Base-by-base conservation (phyloP, 1,139 yeast genomes). In the Yamadazyma diddensiae region DNA sequence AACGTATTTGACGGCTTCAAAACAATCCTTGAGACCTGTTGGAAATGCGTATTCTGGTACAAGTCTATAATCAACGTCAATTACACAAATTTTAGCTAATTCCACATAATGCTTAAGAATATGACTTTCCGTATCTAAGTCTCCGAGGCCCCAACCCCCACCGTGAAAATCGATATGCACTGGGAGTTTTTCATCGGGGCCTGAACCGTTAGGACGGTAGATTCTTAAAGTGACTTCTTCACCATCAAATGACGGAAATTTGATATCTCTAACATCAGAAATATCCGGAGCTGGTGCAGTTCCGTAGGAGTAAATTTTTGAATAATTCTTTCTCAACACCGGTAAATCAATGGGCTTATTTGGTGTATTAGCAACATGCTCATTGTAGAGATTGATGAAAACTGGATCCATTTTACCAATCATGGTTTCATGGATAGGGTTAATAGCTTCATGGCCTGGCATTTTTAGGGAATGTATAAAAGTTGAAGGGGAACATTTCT, bases 31-130 rank as follows among this genome's bases (percentile, higher is more conserved):
- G 3, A 67, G 59, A 24, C 68, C 62, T 5, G 73, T 69, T 2
- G 79, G 79, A 41, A 54, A 73, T 6, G 74, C 72, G 37, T 54
- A 46, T 40, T 73, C 76, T 1, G 79, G 79, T 0, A 75, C 75
- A 30, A 66, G 47, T 28, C 74, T 46, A 45, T 70, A 70, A 39
- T 69, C 73, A 13, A 69, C 63, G 20, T 58, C 52, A 12, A 65
- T 45, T 4, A 65, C 72, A 15, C 63, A 46, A 29, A 70, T 56
- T 21, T 57, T 38, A 12, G 62, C 54, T 23, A 49, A 36, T 18
- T 61, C 60, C n/a, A 68, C 67, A 27, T 65, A 44, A 37, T 65
- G 65, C n/a, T 73, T 59, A 36, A 72, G 63, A 43, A 57, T 60
- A 5, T 68, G 62, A 49, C 69, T 65, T 38, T 70, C 76, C 5